Evolutionary conservation across 768 basidiomycete species (phyloP).

Genomic region (Epithele typhae): DNA sequence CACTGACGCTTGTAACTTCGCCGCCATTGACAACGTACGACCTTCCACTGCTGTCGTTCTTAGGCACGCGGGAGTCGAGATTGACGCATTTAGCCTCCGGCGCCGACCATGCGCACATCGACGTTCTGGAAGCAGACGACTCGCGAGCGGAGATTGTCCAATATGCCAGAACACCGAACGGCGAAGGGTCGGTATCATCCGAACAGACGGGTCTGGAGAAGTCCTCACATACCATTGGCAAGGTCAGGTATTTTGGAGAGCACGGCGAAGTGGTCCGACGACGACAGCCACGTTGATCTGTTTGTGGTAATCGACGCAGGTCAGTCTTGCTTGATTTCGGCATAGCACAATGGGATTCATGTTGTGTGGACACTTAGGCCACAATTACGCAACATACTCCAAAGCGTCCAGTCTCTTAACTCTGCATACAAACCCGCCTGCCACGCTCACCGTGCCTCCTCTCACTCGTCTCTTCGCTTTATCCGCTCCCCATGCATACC

Average conservation of each 20-base stretch:
- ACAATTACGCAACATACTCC: conserved; percentile 54
- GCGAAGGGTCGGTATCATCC: conserved; percentile 64
- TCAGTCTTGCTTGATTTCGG: no score
- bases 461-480: conserved; percentile 63
- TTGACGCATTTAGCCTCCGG: conserved; percentile 29
- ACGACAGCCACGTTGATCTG: conserved; percentile 42
- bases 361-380: conserved; percentile 42
- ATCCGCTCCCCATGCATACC: conserved; percentile 19
- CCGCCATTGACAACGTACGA: conserved; percentile 61
- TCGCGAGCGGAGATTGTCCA: conserved; percentile 43
- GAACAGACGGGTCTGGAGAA: conserved; percentile 55
- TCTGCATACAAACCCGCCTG: conserved; percentile 46
- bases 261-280: conserved; percentile 41
- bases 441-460: conserved; percentile 41
- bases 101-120: conserved; percentile 8
- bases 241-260: conserved; percentile 36
- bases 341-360: no score
- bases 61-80: conserved; percentile 52
- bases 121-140: conserved; percentile 33
- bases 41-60: conserved; percentile 56
- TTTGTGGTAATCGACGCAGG: conserved; percentile 71
- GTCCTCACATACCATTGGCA: conserved; percentile 55
- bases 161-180: conserved; percentile 77
- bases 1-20: conserved; percentile 57
- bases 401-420: conserved; percentile 39